Evolutionary conservation across 139 green algal species (phyloP).

Genomic region (Limnomonas spitsbergensis): DNA sequence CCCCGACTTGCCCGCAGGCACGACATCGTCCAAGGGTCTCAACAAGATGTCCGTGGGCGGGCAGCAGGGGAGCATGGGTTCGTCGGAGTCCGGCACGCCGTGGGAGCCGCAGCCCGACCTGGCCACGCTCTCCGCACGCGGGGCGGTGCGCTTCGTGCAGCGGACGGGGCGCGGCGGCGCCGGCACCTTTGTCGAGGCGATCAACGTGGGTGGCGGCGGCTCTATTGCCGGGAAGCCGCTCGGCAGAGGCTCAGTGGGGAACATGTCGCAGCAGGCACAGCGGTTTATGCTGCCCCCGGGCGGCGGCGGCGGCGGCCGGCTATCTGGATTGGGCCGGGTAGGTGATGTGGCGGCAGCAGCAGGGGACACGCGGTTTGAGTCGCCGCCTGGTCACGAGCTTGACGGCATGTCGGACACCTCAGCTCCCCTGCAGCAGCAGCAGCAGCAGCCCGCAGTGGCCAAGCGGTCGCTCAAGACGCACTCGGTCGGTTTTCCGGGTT

Average conservation of each 20-base stretch:
- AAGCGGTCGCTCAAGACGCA: neutral
- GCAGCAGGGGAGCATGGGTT: too few relatives aligned
- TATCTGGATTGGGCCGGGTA: neutral
- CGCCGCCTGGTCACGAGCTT: constrained; percentile 13
- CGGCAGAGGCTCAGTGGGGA: neutral
- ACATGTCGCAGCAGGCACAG: neutral
- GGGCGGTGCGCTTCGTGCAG: neutral
- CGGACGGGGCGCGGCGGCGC: neutral
- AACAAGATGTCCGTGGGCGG: too few relatives aligned
- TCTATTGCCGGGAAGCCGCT: neutral
- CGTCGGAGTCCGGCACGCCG: too few relatives aligned
- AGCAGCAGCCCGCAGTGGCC: neutral
- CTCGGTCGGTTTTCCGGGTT: neutral
- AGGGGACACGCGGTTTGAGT: constrained; percentile 1
- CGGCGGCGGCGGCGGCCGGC: neutral
- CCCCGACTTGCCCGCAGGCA: too few relatives aligned
- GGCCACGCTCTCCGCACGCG: neutral
- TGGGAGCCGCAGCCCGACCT: too few relatives aligned
- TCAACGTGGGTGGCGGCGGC: neutral
- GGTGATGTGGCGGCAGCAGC: neutral
- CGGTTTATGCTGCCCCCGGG: neutral
- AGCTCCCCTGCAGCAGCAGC: neutral
- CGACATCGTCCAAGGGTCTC: too few relatives aligned
- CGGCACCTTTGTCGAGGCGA: constrained; percentile 2
- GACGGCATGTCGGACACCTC: neutral